Base-by-base conservation (phyloP, 2,329 filamentous ascomycete species). In the Aspergillus glaucus region DNA sequence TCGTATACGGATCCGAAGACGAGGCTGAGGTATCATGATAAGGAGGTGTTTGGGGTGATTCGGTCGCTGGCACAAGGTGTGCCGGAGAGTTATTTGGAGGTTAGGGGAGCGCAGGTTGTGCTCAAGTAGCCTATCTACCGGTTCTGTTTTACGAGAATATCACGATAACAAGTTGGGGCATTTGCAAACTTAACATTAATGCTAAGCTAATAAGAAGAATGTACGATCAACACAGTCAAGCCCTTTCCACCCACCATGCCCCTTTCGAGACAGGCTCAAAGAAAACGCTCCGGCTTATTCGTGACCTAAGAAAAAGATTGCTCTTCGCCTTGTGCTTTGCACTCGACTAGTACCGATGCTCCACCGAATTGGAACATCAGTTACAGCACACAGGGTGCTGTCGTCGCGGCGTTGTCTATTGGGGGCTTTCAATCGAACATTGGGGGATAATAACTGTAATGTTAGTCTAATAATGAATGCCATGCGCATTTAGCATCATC, bases 271-370 rank as follows among this genome's bases (percentile, higher is more conserved):
- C 77, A 78, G 82, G 82, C 84, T 88, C 80, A 85, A 85, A 91
- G 83, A 84, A 85, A 84, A 81, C 82, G 88, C 90, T 95, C 91
- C 91, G 90, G 91, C 91, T 96, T 95, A 95, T 93, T 95, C 86
- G 88, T 85, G 87, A 88, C 88, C 86, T 64, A 60, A 49, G 53
- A 52, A 48, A 46, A 42, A 50, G 52, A 69, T 80, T 81, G 68
- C 71, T 95, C 80, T 95, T 77, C 86, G 90, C 89, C 88, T 80
- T 70, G 69, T 66, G 62, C 71, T 78, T 86, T 84, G 79, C 79
- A 78, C 77, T 86, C 62, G 66, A 72, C 68, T 66, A 66, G 55
- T 72, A 93, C 89, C 87, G 87, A 89, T 80, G 80, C 76, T 78
- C 85, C 84, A 88, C 79, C 26, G 71, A 78, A 65, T 72, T 68